Evolutionary conservation across 306 rosid genomes (phyloP).

Genomic region (Elaeagnus macrophylla): DNA sequence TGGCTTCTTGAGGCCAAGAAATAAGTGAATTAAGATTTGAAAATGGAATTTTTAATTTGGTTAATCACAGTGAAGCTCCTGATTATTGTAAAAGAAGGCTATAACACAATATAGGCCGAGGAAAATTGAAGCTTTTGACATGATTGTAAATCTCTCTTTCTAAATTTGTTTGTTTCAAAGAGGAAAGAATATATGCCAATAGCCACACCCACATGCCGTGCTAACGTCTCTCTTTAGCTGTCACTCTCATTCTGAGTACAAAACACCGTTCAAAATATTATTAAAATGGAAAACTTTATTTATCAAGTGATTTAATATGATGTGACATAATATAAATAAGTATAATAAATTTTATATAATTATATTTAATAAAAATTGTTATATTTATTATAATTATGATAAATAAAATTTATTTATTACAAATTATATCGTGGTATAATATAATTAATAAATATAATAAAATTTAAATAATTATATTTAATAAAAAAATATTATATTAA

Average conservation of each 20-base stretch:
- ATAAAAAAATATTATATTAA: no score
- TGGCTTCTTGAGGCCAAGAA: constrained; percentile 4
- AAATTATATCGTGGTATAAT: no score
- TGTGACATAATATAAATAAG: no score
- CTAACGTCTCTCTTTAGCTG: constrained; percentile 49
- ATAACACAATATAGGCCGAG: neutral
- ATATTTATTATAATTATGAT: no score
- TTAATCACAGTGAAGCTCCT: neutral
- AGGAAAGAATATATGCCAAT: neutral
- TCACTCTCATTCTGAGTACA: neutral
- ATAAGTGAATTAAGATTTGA: constrained; percentile 5
- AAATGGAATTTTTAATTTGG: constrained; percentile 15
- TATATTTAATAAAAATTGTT: no score
- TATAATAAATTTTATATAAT: no score
- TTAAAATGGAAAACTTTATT: no score
- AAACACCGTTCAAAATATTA: constrained; percentile 35
- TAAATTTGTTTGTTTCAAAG: constrained; percentile 34
- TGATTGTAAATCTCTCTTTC: neutral
- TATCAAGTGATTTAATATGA: no score
- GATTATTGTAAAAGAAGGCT: constrained; percentile 12
- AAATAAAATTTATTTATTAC: no score
- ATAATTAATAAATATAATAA: no score
- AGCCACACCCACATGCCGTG: constrained; percentile 28
- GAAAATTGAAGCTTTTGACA: neutral
- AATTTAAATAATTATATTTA: no score